Percentiles rank a stretch among this genome's conserved stretches.
Conservation (phyloP, 495 filamentous ascomycete species). For the Penicillium robsamsonii region DNA sequence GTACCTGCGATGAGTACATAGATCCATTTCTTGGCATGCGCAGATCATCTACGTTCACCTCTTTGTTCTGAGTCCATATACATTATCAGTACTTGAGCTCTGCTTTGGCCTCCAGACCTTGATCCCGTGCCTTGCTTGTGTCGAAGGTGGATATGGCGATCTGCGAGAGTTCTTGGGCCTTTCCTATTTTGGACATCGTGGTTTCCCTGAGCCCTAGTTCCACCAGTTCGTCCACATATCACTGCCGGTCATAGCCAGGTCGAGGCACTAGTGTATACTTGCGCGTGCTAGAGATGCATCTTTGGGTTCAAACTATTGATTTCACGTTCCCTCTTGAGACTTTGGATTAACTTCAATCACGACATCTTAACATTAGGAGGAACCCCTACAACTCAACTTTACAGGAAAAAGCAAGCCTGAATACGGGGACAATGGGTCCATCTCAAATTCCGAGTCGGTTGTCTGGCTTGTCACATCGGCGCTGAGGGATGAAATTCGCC, state of each 20-base stretch:
- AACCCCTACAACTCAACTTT: slow-evolving; percentile 7
- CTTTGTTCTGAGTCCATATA: slow-evolving; percentile 1
- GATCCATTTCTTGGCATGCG: slow-evolving; percentile 19
- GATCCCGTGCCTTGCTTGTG: neutral
- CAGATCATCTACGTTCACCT: slow-evolving; percentile 10
- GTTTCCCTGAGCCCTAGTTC: neutral
- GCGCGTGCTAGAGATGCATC: neutral
- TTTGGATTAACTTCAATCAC: slow-evolving; percentile 12
- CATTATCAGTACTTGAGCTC: slow-evolving; percentile 3
- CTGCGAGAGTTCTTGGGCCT: neutral
- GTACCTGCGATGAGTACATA: slow-evolving; percentile 12
- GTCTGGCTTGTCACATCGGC: neutral
- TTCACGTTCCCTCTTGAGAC: neutral
- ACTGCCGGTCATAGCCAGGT: neutral
- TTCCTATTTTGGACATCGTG: slow-evolving; percentile 1
- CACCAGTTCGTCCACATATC: neutral
- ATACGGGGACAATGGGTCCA: neutral
- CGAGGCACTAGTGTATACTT: neutral
- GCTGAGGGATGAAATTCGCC: slow-evolving; percentile 10
- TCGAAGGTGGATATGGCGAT: neutral
- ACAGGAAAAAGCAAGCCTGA: neutral
- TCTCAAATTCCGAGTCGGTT: neutral
- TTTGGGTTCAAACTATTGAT: slow-evolving; percentile 9
- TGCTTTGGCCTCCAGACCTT: slow-evolving; percentile 5
- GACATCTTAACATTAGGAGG: slow-evolving; percentile 17